Base-by-base conservation (phyloP, 2,329 filamentous ascomycete genomes). In the Westerdykella ornata region DNA sequence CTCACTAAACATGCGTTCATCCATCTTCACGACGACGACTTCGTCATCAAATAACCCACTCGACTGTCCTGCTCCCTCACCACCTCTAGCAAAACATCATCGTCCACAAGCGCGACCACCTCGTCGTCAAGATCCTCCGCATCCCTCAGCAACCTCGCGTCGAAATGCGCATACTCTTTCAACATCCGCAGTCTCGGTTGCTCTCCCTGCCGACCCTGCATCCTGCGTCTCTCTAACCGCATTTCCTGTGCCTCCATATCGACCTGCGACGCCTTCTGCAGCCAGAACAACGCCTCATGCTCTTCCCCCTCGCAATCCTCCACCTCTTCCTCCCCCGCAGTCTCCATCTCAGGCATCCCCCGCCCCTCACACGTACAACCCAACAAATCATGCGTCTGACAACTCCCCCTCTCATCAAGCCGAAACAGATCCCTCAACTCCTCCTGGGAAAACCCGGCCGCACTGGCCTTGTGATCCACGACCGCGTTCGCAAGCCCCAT, bases 401-500 rank as follows among this genome's bases (percentile, higher is more conserved):
- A 84, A 5, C 66, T 68, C 8, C 73, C 70, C 9, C 71, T 70
- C 43, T 81, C 73, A 51, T 86, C 79, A 0, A 86, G 66, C 2
- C 73, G 74, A 54, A 86, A 87, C 1, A 87, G 60, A 58, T 85
- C 81, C 38, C 74, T 71, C 18, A 86, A 63, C 51, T 86, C 83
- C 35, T 83, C 78, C 4, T 70, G 68, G 0, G 80, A 81, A 57
- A 87, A 87, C 26, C 76, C 78, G 7, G 75, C 71, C 17, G 73
- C 74, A 26, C 68, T 72, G 26, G 72, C 71, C 56, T 82, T 84
- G 45, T 78, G 74, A 48, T 86, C 82, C 54, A 87, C 81, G 20
- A 87, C 80, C 40, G 78, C 82, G 54, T 85, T 81, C 2, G 82
- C 81, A 2, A 87, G 68, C 2, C 81, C 81, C 51, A 78, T 74